Evolutionary conservation across 2,329 filamentous ascomycete species (phyloP).

Genomic region (Cladosporium phlei): DNA sequence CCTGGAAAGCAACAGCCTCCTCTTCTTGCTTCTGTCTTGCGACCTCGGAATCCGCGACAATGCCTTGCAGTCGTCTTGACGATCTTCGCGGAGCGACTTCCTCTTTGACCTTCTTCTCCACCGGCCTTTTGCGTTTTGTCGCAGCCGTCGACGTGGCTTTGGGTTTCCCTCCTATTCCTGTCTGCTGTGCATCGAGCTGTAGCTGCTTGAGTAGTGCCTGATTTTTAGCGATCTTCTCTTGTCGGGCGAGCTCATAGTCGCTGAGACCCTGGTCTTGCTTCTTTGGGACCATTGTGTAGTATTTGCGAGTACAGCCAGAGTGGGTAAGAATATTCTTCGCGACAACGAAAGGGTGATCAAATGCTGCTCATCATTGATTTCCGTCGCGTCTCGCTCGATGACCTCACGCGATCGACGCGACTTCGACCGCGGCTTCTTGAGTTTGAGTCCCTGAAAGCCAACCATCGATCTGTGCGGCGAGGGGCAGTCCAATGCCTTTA

Average conservation of each 20-base stretch:
- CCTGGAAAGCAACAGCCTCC: conserved; percentile 53
- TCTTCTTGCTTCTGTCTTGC: conserved; percentile 66
- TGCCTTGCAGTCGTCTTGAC: conserved; percentile 58
- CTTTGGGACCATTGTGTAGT: conserved; percentile 11
- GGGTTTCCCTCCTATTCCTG: conserved; percentile 59
- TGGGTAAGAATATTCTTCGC: too few relatives aligned
- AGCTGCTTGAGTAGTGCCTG: conserved; percentile 77
- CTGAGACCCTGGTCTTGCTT: conserved; percentile 52
- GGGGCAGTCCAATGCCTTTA: too few relatives aligned
- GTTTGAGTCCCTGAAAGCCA: too few relatives aligned
- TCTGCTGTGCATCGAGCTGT: conserved; percentile 60
- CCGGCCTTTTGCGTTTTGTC: conserved; percentile 37
- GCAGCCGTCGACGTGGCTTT: conserved; percentile 39
- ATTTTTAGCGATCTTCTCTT: conserved; percentile 83
- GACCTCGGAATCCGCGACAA: conserved; percentile 62
- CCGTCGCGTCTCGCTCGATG: too few relatives aligned
- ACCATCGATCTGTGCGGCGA: too few relatives aligned
- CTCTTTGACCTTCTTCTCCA: conserved; percentile 54
- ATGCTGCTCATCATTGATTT: too few relatives aligned
- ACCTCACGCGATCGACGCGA: conserved; percentile 9
- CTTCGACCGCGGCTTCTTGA: background rate
- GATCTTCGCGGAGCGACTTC: conserved; percentile 52
- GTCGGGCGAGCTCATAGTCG: conserved; percentile 78
- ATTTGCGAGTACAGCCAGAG: too few relatives aligned
- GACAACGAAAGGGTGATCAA: too few relatives aligned